Evolutionary conservation across 306 rosid species (phyloP), one percentile per base, ranked within the genome.

Genomic region (Dryas drummondii): DNA sequence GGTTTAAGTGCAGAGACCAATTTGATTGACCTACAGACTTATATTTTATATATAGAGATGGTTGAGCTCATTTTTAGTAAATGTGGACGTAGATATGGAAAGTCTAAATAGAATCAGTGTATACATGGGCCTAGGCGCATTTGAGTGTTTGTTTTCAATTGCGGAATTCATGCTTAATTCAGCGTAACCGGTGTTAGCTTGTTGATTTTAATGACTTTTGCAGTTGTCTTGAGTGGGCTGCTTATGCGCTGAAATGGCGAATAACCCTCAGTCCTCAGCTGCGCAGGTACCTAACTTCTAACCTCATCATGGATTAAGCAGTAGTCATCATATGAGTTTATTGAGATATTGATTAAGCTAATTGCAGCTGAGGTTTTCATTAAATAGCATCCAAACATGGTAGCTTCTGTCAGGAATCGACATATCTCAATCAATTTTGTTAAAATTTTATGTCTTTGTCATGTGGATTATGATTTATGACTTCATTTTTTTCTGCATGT

Each of bases 221-320:
- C 67, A 45, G 68, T 50, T 53, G 64, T 32, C 10, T 32, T 27
- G 13, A 27, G 15, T 48, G 59, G 51, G 19, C 72, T 44, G 81
- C 73, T 52, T 84, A 86, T 86, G 80, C 46, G 73, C 77, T 72
- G 80, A 60, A 66, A 93, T 91, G 97, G 93, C 90, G 7, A 86
- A 80, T 83, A 86, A 87, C 49, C 76, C 97, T 77, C 97, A 89
- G 87, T 79, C 96, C 57, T 76, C 97, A 9, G 66, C 81, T 64
- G 85, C 87, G 76, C 98, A 91, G 98, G 98, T 94, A 84, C 50
- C 7, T 19, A 14, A 42, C 48, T 70, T 70, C 68, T 58, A 75
- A 52, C 42, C 48, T 68, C 40, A 7, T 61, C 5, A 16, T 60
- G 9, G 68, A 19, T 11, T 27, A 9, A 47, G n/a, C 32, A 72